These are phyloP conservation scores for Ophiocordyceps camponoti-saundersi DNA, from an alignment of 2,329 filamentous ascomycete species.

Conservation along the genomic window DNA sequence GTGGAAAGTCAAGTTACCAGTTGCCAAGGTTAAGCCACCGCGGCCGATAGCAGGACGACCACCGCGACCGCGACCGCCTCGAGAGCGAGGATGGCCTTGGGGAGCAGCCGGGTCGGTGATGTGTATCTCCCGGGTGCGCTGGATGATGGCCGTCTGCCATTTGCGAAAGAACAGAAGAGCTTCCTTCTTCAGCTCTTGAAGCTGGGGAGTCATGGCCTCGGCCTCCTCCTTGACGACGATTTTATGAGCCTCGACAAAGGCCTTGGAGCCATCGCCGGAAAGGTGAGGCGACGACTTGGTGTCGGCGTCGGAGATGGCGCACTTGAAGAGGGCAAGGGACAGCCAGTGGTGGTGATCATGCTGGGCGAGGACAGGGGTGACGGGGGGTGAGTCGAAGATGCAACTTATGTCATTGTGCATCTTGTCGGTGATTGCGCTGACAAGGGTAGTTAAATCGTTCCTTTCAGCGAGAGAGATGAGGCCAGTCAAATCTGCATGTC, in stretches of 20 bases:
- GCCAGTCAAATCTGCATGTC: constrained; percentile 32
- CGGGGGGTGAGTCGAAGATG: constrained; percentile 31
- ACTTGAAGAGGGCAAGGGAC: constrained; percentile 14
- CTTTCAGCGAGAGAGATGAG: constrained; percentile 30
- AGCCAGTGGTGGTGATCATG: constrained; percentile 18
- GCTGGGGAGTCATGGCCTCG: constrained; percentile 22
- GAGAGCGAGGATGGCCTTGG: constrained; percentile 8
- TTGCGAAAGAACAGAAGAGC: constrained; percentile 58
- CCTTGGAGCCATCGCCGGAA: constrained; percentile 4
- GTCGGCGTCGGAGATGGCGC: constrained; percentile 7
- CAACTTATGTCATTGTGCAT: constrained; percentile 35
- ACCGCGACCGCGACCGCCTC: constrained; percentile 11
- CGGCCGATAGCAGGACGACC: constrained; percentile 13
- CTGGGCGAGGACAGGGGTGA: constrained; percentile 13
- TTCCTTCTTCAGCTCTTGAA: constrained; percentile 52
- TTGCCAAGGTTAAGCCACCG: constrained; percentile 13
- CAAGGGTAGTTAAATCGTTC: constrained; percentile 32
- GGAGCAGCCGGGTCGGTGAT: constrained; percentile 22
- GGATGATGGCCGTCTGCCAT: constrained; percentile 58
- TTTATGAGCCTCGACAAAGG: constrained; percentile 11
- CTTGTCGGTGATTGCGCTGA: constrained; percentile 33
- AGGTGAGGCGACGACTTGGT: constrained; percentile 3
- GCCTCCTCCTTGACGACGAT: constrained; percentile 15
- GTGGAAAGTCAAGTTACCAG: constrained; percentile 13
- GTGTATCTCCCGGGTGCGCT: constrained; percentile 52